Conservation (phyloP, 441 rosid species). For the Populus hybrid region DNA sequence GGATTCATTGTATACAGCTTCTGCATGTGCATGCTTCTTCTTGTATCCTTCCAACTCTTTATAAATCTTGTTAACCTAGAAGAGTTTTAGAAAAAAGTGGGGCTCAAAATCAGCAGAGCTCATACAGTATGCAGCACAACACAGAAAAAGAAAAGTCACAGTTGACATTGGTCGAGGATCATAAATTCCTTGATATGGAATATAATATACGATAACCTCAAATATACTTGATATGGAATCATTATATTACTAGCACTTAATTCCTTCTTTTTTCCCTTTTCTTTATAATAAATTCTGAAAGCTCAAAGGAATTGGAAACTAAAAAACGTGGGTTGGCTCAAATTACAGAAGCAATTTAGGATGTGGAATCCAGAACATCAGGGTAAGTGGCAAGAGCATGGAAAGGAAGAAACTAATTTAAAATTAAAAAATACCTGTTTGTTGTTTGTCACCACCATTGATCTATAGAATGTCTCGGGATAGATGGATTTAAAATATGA, state of each 20-base stretch:
- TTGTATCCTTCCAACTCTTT: conserved; percentile 61
- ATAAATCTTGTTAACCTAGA: conserved; percentile 71
- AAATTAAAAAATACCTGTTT: conserved; percentile 38
- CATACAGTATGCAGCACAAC: not conserved
- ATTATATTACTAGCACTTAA: too few relatives aligned
- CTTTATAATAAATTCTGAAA: too few relatives aligned
- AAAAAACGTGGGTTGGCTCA: not conserved
- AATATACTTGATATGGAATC: not conserved
- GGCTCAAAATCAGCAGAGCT: conserved; percentile 3
- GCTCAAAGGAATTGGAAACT: not conserved
- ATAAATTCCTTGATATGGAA: not conserved
- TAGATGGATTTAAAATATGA: conserved; percentile 71
- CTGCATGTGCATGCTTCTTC: conserved; percentile 78
- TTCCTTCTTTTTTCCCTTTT: too few relatives aligned
- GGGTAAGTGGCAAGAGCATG: not conserved
- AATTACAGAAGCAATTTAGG: not conserved
- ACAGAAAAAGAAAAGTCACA: not conserved
- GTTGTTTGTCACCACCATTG: conserved; percentile 70
- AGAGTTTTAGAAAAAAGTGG: not conserved
- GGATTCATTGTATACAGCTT: conserved; percentile 48
- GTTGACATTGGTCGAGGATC: not conserved
- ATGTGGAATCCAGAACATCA: not conserved
- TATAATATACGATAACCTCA: not conserved
- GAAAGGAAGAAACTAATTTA: not conserved
- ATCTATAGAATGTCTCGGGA: conserved; percentile 78